Conservation (phyloP, 139 green algal genomes). For the Auxenochlorella pyrenoidosa region DNA sequence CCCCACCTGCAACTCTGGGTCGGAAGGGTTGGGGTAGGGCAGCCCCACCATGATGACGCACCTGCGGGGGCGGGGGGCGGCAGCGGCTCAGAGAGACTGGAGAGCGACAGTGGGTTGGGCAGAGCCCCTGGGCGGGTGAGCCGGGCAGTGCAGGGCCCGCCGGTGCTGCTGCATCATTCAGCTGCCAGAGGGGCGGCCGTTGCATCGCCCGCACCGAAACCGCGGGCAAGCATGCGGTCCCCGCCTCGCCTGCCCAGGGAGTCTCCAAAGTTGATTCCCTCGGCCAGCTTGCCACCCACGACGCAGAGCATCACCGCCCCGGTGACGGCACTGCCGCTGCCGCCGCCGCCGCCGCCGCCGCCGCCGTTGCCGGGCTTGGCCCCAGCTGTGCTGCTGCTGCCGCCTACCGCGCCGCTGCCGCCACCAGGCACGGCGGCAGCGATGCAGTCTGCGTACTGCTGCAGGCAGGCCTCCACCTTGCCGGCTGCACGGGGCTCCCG, state of each 20-base stretch:
- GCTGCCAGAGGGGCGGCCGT: neutral
- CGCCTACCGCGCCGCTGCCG: neutral
- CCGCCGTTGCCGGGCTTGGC: neutral
- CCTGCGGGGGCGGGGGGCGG: constrained; percentile 60
- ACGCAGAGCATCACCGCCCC: constrained; percentile 94
- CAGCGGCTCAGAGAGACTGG: too few relatives aligned
- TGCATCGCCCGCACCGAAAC: neutral
- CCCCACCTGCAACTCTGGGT: constrained; percentile 82
- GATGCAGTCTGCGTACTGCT: constrained; percentile 62
- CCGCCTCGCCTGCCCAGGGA: constrained; percentile 79
- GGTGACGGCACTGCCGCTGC: neutral
- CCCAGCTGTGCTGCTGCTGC: neutral
- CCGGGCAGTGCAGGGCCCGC: too few relatives aligned
- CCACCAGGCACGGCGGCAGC: neutral
- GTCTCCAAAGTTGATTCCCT: constrained; percentile 99
- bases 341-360: neutral
- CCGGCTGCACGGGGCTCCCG: constrained; percentile 66
- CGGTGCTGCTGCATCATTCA: too few relatives aligned
- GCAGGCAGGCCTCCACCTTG: constrained; percentile 77
- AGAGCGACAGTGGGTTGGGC: too few relatives aligned
- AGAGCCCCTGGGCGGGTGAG: too few relatives aligned
- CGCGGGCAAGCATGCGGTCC: neutral
- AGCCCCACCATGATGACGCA: constrained; percentile 95
- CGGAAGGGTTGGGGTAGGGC: constrained; percentile 92
- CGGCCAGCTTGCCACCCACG: constrained; percentile 94